Conservation (phyloP, 257 asterid genomes). For the Solanum ahanhuiri region DNA sequence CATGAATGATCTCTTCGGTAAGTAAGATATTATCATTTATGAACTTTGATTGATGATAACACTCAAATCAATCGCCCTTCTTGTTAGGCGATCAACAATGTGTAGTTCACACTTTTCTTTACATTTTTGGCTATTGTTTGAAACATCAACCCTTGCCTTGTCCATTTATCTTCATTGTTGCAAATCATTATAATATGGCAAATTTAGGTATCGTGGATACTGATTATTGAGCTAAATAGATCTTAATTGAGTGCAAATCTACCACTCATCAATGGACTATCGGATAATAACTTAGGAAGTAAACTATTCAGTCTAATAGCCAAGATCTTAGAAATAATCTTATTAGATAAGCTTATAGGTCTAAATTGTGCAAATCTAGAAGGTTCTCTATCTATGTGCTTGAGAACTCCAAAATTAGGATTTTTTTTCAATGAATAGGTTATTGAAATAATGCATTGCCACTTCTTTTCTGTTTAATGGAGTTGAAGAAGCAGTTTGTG, state of each 20-base stretch:
- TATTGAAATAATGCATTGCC: background rate
- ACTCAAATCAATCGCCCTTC: too few species aligned
- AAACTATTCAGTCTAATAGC: background rate
- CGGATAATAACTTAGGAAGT: background rate
- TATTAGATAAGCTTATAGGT: background rate
- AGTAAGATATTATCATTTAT: background rate
- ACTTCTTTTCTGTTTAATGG: background rate
- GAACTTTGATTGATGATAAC: background rate
- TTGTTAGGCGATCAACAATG: too few species aligned
- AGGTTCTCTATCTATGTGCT: background rate
- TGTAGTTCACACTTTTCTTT: too few species aligned
- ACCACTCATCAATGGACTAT: background rate
- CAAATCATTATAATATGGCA: too few species aligned
- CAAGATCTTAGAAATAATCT: background rate
- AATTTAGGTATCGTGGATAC: too few species aligned
- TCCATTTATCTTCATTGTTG: too few species aligned
- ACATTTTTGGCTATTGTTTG: too few species aligned
- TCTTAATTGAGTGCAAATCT: background rate
- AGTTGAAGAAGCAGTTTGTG: background rate
- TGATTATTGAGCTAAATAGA: too few species aligned
- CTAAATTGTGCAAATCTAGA: background rate
- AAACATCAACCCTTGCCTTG: too few species aligned
- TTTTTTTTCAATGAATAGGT: background rate
- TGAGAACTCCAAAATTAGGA: background rate
- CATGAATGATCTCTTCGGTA: background rate